phyloP scores from a whole-genome alignment of 805 yeast genomes.

The Wickerhamomyces chaumierensis region DNA sequence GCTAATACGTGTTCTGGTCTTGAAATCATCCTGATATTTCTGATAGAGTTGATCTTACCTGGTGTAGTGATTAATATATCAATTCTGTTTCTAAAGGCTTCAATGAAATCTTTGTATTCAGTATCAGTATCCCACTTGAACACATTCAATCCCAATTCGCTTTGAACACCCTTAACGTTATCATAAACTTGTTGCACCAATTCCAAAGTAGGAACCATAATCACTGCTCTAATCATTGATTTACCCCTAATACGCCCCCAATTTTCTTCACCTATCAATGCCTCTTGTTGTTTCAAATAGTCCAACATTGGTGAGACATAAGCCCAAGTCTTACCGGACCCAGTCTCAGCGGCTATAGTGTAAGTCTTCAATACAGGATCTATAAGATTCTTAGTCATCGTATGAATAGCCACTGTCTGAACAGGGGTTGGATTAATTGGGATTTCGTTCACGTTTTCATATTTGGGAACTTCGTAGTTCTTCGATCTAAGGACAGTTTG shows the following conservation, averaged over 20 bases:
- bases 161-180: slow-evolving; percentile 23
- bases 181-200: slow-evolving; percentile 68
- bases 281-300: slow-evolving; percentile 42
- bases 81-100: slow-evolving; percentile 37
- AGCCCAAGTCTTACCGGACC: slow-evolving; percentile 94
- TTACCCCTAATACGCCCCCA: slow-evolving; percentile 24
- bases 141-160: slow-evolving; percentile 30
- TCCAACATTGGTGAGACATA: slow-evolving; percentile 71
- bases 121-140: slow-evolving; percentile 56
- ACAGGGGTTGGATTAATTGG: slow-evolving; percentile 58
- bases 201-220: slow-evolving; percentile 87
- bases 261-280: slow-evolving; percentile 14
- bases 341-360: slow-evolving; percentile 92
- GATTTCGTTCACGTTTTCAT: slow-evolving; percentile 6
- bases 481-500: slow-evolving; percentile 29
- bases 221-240: slow-evolving; percentile 51
- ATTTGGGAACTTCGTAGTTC: slow-evolving; percentile 10
- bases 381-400: slow-evolving; percentile 21
- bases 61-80: slow-evolving; percentile 87
- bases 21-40: slow-evolving; percentile 22
- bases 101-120: slow-evolving; percentile 40
- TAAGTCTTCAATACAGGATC: slow-evolving; percentile 41
- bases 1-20: slow-evolving; percentile 28
- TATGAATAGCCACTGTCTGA: slow-evolving; percentile 60
- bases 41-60: slow-evolving; percentile 41